A percentile compares a stretch with the other conserved stretches of the same genome.
Conservation (phyloP, 2,329 filamentous ascomycete genomes). For the Cordyceps fumosorosea region DNA sequence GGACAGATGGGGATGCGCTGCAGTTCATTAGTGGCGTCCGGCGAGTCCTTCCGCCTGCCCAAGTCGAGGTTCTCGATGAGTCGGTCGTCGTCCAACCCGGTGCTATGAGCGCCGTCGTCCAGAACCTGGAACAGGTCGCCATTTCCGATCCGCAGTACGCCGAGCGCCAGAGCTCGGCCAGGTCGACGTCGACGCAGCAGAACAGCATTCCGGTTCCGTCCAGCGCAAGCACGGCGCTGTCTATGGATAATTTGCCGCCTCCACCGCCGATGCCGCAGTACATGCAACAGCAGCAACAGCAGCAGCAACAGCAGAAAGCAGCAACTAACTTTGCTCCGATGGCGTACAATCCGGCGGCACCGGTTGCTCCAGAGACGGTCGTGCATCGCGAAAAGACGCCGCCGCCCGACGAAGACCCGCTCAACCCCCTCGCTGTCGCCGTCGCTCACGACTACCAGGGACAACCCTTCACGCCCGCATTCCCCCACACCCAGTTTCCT, state of each 20-base stretch:
- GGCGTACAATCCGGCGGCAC: slow-evolving; percentile 74
- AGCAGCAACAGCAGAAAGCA: slow-evolving; percentile 3
- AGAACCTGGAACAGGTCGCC: slow-evolving; percentile 65
- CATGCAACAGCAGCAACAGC: slow-evolving; percentile 28
- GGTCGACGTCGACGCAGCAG: slow-evolving; percentile 17
- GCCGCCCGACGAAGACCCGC: slow-evolving; percentile 59
- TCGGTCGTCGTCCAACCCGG: slow-evolving; percentile 40
- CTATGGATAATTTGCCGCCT: slow-evolving; percentile 17
- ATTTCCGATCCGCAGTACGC: slow-evolving; percentile 52
- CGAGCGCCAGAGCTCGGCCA: slow-evolving; percentile 18
- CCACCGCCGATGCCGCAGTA: slow-evolving; percentile 27
- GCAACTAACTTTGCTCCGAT: slow-evolving; percentile 50
- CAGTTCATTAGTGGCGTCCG: slow-evolving; percentile 64
- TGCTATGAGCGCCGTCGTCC: slow-evolving; percentile 62
- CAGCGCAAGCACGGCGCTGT: slow-evolving; percentile 11
- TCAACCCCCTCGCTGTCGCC: slow-evolving; percentile 52
- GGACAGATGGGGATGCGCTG: slow-evolving; percentile 65
- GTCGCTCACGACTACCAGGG: slow-evolving; percentile 50
- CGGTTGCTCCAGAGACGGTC: slow-evolving; percentile 65
- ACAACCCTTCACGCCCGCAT: slow-evolving; percentile 46
- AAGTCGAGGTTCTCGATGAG: slow-evolving; percentile 59
- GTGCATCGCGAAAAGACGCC: slow-evolving; percentile 73
- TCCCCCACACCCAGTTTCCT: slow-evolving; percentile 39
- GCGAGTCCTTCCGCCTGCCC: slow-evolving; percentile 53
- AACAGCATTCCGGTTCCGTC: slow-evolving; percentile 19